These are phyloP conservation scores for Ascoidea rubescens DNA, from an alignment of 805 yeast species.

Conservation along the genomic window DNA sequence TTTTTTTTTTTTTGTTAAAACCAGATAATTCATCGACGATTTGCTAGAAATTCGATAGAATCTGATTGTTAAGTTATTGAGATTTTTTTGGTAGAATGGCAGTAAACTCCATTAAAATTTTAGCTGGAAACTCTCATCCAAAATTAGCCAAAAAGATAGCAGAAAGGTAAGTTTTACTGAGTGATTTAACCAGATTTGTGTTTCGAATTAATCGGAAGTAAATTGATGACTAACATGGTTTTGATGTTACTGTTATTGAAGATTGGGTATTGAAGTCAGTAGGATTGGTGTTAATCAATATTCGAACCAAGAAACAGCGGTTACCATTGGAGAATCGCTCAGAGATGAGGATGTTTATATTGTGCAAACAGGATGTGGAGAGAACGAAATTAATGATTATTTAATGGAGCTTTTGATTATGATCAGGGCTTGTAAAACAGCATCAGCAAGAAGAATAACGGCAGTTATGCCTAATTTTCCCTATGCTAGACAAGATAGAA, in stretches of 20 bases:
- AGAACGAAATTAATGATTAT: slow-evolving; percentile 59
- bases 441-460: slow-evolving; percentile 86
- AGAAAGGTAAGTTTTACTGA: slow-evolving; percentile 16
- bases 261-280: slow-evolving; percentile 54
- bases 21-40: no score
- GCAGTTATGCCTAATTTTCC: slow-evolving; percentile 95
- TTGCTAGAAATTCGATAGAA: no score
- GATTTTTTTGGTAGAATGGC: slow-evolving; percentile 32
- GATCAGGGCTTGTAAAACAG: slow-evolving; percentile 91
- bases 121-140: slow-evolving; percentile 63
- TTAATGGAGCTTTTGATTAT: slow-evolving; percentile 79
- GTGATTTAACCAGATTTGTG: slow-evolving; percentile 6
- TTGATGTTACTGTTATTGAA: neutral
- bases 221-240: neutral
- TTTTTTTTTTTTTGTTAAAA: no score
- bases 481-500: slow-evolving; percentile 94
- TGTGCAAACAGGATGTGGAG: slow-evolving; percentile 74
- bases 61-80: no score
- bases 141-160: slow-evolving; percentile 67
- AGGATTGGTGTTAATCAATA: slow-evolving; percentile 74
- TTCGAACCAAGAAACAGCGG: slow-evolving; percentile 81
- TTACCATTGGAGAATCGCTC: slow-evolving; percentile 74
- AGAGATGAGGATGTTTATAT: slow-evolving; percentile 84
- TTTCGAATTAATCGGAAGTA: neutral
- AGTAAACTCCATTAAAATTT: slow-evolving; percentile 52